A percentile compares a stretch with the other conserved stretches of the same genome.
Conservation (phyloP, 805 yeast species). For the Nakazawaea populi region DNA sequence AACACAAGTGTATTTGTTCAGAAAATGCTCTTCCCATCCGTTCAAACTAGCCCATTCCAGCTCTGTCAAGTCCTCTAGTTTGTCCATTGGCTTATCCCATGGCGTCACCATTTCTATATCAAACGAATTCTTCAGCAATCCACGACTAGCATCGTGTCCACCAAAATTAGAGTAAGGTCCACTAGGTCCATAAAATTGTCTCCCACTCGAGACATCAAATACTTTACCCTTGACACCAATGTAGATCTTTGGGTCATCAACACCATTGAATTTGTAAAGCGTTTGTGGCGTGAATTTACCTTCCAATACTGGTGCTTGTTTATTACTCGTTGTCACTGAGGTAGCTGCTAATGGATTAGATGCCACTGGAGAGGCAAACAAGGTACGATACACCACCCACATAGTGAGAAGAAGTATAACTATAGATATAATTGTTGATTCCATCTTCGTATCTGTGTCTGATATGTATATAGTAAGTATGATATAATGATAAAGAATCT, state of each 20-base stretch:
- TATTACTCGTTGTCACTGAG: neutral
- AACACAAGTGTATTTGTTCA: slow-evolving; percentile 71
- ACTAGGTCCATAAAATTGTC: slow-evolving; percentile 89
- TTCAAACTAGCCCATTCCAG: slow-evolving; percentile 64
- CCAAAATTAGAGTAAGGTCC: slow-evolving; percentile 95
- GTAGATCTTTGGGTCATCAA: slow-evolving; percentile 71
- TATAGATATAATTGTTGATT: neutral
- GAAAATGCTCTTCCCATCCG: slow-evolving; percentile 83
- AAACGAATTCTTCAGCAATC: slow-evolving; percentile 83
- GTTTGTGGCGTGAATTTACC: slow-evolving; percentile 67
- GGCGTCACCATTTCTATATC: slow-evolving; percentile 58
- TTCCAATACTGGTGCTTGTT: slow-evolving; percentile 22
- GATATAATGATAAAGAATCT: neutral
- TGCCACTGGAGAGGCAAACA: neutral
- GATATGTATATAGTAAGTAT: neutral
- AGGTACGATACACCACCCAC: neutral
- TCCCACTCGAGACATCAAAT: slow-evolving; percentile 74
- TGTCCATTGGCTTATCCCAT: slow-evolving; percentile 74
- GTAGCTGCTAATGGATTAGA: neutral
- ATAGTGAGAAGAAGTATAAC: neutral
- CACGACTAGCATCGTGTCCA: slow-evolving; percentile 93
- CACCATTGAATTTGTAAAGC: slow-evolving; percentile 74
- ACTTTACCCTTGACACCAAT: slow-evolving; percentile 84
- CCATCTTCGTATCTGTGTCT: neutral
- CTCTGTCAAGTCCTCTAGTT: slow-evolving; percentile 50